Evolutionary conservation across 306 rosid genomes (phyloP).

Genomic region (Cyclanthera cordifolia): DNA sequence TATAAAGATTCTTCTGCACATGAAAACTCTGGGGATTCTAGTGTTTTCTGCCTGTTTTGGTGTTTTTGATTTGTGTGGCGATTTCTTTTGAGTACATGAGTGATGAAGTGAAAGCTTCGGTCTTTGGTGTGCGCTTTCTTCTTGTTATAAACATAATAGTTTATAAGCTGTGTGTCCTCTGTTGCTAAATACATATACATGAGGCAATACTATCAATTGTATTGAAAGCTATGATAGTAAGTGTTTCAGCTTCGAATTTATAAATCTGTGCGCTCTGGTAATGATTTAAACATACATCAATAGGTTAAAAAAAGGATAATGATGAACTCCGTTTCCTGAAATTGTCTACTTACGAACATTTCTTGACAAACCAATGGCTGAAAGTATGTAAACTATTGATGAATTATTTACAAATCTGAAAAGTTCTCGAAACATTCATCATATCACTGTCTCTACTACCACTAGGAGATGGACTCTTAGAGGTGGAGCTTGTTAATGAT

Average conservation of each 20-base stretch:
- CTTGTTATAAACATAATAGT: conserved; percentile 8
- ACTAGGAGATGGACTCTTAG: conserved; percentile 49
- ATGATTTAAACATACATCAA: no score
- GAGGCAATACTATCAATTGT: not conserved
- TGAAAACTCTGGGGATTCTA: not conserved
- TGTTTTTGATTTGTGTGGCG: conserved; percentile 7
- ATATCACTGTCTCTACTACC: conserved; percentile 28
- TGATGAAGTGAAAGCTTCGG: conserved; percentile 1
- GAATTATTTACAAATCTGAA: not conserved
- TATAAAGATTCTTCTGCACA: not conserved
- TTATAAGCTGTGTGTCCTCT: not conserved
- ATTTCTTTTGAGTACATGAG: conserved; percentile 7
- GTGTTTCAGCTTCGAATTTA: not conserved
- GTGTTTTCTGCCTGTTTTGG: not conserved
- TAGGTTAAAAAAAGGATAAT: no score
- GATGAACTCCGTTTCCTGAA: not conserved
- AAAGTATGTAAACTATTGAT: not conserved
- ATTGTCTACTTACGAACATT: conserved; percentile 4
- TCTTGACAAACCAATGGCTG: not conserved
- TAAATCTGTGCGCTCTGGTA: not conserved
- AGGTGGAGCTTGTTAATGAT: conserved; percentile 40
- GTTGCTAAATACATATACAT: conserved; percentile 6
- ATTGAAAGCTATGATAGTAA: not conserved
- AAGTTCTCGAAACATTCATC: not conserved
- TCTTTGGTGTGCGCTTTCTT: conserved; percentile 8